These are phyloP conservation scores for Monilinia polystroma DNA, from an alignment of 2,329 filamentous ascomycete species.

Conservation along the genomic window DNA sequence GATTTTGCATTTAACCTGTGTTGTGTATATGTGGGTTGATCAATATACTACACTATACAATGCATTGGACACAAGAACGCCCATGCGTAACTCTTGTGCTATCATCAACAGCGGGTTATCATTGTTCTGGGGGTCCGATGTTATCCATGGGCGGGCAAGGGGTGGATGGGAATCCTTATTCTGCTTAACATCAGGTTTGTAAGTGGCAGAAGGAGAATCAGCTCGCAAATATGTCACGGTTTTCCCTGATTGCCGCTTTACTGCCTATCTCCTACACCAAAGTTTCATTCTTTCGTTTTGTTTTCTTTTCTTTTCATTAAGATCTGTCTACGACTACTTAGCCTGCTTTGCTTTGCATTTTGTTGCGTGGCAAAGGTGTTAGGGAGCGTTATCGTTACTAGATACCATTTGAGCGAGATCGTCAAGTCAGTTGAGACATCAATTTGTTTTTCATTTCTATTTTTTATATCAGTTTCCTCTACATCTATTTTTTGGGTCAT, in stretches of 20 bases:
- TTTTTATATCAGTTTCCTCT: slow-evolving; percentile 4
- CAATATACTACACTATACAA: neutral
- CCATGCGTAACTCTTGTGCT: slow-evolving; percentile 16
- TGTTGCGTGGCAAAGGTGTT: neutral
- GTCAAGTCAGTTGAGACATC: slow-evolving; percentile 7
- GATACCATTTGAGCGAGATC: slow-evolving; percentile 11
- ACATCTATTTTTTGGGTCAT: neutral
- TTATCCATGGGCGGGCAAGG: neutral
- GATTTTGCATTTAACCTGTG: neutral
- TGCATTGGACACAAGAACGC: slow-evolving; percentile 18
- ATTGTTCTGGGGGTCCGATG: neutral
- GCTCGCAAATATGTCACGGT: slow-evolving; percentile 4
- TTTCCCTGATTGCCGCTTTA: neutral
- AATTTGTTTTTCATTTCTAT: slow-evolving; percentile 1
- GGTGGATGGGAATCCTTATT: neutral
- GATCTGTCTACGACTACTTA: neutral
- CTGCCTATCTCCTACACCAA: neutral
- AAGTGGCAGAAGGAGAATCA: neutral
- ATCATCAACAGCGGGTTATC: slow-evolving; percentile 1
- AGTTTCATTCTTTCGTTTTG: neutral
- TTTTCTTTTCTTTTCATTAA: neutral
- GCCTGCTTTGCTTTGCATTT: neutral
- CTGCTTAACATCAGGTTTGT: neutral
- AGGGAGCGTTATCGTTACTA: slow-evolving; percentile 7
- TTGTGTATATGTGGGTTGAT: neutral